Percentiles rank a stretch among this genome's conserved stretches.
Conservation (phyloP, 768 basidiomycete species). For the Hericium alpestre region DNA sequence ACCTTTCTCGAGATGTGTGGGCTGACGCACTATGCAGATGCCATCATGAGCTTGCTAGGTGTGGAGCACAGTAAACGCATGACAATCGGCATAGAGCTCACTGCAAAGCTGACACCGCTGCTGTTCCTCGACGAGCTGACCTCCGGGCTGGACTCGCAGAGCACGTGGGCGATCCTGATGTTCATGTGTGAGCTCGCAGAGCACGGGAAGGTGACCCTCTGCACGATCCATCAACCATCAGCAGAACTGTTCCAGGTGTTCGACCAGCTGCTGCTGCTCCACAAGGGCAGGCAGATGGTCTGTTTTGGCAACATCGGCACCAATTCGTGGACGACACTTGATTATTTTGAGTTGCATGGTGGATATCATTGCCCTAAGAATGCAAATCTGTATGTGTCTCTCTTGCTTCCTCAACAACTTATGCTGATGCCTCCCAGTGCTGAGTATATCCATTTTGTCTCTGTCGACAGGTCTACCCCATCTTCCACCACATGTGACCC, state of each 20-base stretch:
- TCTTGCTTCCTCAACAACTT: not conserved
- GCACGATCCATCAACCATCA: conserved; percentile 72
- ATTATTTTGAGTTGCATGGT: conserved; percentile 71
- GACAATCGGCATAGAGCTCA: conserved; percentile 81
- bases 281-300: conserved; percentile 62
- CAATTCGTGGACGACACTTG: conserved; percentile 50
- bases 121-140: conserved; percentile 88
- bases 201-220: conserved; percentile 81
- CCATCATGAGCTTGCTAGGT: conserved; percentile 54
- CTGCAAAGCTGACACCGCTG: conserved; percentile 76
- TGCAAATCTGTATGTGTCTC: conserved; percentile 57
- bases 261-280: conserved; percentile 66
- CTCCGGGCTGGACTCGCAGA: conserved; percentile 75
- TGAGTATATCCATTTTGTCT: conserved; percentile 37
- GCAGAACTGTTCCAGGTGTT: conserved; percentile 79
- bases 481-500: no score
- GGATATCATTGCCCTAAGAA: conserved; percentile 46
- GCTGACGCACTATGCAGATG: conserved; percentile 53
- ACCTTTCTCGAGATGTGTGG: conserved; percentile 54
- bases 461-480: no score
- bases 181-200: conserved; percentile 71
- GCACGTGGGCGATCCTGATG: conserved; percentile 71
- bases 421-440: conserved; percentile 19
- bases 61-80: conserved; percentile 72
- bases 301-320: conserved; percentile 63